Conservation (phyloP, 2,329 filamentous ascomycete species). For the Intubia oerlemansii region DNA sequence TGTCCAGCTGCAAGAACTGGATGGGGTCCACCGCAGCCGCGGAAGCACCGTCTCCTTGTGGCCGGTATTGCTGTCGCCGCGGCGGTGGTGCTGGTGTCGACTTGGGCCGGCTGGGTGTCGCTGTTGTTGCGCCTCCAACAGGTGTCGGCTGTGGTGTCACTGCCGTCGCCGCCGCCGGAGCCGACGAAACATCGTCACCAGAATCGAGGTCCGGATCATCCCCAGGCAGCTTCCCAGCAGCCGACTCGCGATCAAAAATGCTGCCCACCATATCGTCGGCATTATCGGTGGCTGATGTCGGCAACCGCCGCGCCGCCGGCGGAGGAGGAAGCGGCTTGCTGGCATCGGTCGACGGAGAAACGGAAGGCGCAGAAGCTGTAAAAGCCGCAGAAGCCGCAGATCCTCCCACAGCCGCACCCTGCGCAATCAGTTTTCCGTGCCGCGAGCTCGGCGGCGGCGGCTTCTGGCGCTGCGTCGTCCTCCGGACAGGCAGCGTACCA, state of each 20-base stretch:
- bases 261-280: slow-evolving; percentile 12
- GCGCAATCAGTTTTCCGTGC: slow-evolving; percentile 53
- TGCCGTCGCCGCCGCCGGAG: too few relatives aligned
- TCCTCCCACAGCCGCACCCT: slow-evolving; percentile 11
- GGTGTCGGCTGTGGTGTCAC: too few relatives aligned
- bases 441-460: slow-evolving; percentile 55
- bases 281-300: slow-evolving; percentile 20
- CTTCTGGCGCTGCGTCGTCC: slow-evolving; percentile 37
- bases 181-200: too few relatives aligned
- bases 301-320: slow-evolving; percentile 17
- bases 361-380: too few relatives aligned
- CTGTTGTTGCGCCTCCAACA: neutral
- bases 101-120: slow-evolving; percentile 1
- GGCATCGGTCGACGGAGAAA: slow-evolving; percentile 9
- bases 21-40: too few relatives aligned
- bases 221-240: too few relatives aligned
- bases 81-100: slow-evolving; percentile 25
- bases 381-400: too few relatives aligned
- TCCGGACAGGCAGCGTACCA: slow-evolving; percentile 16
- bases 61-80: slow-evolving; percentile 24
- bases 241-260: too few relatives aligned
- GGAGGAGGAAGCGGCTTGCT: slow-evolving; percentile 42
- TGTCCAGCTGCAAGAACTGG: too few relatives aligned
- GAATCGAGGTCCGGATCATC: too few relatives aligned
- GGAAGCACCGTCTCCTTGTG: too few relatives aligned